Evolutionary conservation across 148 eudicot genomes (phyloP).

Genomic region (Vaccinium darrowii): DNA sequence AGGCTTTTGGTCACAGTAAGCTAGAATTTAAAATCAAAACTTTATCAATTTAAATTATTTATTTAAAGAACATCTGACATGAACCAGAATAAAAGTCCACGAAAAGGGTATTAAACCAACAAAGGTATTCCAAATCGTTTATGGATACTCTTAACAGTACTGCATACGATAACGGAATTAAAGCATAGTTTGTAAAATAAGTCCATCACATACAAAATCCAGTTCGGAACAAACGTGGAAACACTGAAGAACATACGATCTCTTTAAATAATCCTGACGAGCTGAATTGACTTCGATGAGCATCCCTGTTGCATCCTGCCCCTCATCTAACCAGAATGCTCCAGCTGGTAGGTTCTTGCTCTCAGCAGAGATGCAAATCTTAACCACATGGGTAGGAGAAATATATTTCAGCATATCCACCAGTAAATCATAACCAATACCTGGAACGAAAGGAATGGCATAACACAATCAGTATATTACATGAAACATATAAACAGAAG

Average conservation of each 20-base stretch:
- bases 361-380: conserved; percentile 62
- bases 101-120: neutral
- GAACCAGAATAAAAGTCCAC: neutral
- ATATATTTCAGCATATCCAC: conserved; percentile 73
- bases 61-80: neutral
- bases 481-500: conserved; percentile 16
- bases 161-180: neutral
- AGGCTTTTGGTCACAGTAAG: neutral
- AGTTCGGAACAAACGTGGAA: neutral
- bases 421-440: conserved; percentile 72
- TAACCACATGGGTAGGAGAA: conserved; percentile 75
- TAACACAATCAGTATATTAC: conserved; percentile 8
- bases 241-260: conserved; percentile 57
- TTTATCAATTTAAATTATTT: neutral
- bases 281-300: conserved; percentile 75
- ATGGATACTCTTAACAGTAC: neutral
- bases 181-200: conserved; percentile 5
- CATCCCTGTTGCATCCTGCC: conserved; percentile 30
- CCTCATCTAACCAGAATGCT: conserved; percentile 66
- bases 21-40: neutral
- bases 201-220: neutral
- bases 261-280: conserved; percentile 56
- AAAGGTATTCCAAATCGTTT: neutral
- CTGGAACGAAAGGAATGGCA: conserved; percentile 38
- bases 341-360: conserved; percentile 81